Base-by-base conservation (phyloP, 257 asterid genomes). In the Osmanthus fragrans region DNA sequence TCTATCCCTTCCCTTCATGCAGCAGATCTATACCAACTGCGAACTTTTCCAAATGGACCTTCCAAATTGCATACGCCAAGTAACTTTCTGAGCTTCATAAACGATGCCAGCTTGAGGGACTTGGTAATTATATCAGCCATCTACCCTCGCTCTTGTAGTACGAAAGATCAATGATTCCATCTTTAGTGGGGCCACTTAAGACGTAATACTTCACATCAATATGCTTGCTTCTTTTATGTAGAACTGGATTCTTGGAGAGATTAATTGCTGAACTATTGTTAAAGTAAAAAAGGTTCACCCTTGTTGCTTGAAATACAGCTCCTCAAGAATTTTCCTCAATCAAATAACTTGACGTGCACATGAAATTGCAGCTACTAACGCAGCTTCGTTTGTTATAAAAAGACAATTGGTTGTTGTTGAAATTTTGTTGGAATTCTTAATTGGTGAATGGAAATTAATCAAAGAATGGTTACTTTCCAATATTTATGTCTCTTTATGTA, bases 141-240 rank as follows among this genome's bases (percentile, higher is more conserved):
- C 30, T 73, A 15, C 30, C 77, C 6, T 51, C 27, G 27, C 49
- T 51, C 19, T 32, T 15, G 19, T 23, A 51, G 32, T 54, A 30
- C 12, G 27, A 1, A 18, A 74, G 6, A 5, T 74, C 71, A 33
- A 74, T 29, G 12, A 11, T 16, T 16, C 65, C 65, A 6, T 73
- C 67, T 15, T 30, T 49, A 3, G 67, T 16, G 8, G 21, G 65
- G 9, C 49, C 68, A 3, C 54, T 51, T 10, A 54, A 21, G 70
- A 74, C 33, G 34, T 54, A 16, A 37, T 29, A 73, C 21, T 58
- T 56, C 71, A 74, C 71, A 33, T 74, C 77, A 2, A 74, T 58
- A 8, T 74, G 56, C 63, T 74, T 74, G 71, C 77, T 54, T 10
- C 51, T 58, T 3, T 29, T 70, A 25, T 74, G 71, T 23, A 58